phyloP scores from a whole-genome alignment of 2,329 filamentous ascomycete species.

The Penicillium sp. region DNA sequence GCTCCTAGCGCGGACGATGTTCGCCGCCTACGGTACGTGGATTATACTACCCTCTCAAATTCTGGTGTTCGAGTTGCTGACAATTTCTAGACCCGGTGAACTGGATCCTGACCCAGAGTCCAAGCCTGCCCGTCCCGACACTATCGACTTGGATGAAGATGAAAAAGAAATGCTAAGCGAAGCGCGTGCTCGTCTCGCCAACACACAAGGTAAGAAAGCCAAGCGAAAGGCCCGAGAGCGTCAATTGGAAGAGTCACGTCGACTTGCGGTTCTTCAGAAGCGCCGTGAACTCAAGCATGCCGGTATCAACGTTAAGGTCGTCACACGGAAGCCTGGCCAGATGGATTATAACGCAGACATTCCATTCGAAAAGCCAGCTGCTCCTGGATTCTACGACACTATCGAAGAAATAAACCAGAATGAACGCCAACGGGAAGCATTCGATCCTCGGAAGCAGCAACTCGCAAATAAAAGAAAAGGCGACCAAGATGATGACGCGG shows the following conservation, averaged over 20 bases:
- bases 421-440: conserved; percentile 77
- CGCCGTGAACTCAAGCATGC: conserved; percentile 94
- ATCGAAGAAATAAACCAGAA: conserved; percentile 76
- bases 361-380: conserved; percentile 90
- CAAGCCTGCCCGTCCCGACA: conserved; percentile 92
- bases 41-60: neutral
- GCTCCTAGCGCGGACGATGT: conserved; percentile 93
- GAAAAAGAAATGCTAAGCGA: conserved; percentile 99
- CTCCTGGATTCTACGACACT: conserved; percentile 90
- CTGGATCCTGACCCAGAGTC: conserved; percentile 96
- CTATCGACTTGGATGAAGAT: conserved; percentile 96
- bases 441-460: conserved; percentile 91
- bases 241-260: conserved; percentile 89
- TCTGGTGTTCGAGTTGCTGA: conserved; percentile 9
- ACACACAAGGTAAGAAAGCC: conserved; percentile 98
- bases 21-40: conserved; percentile 64
- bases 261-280: conserved; percentile 89
- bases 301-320: conserved; percentile 96
- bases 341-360: conserved; percentile 99
- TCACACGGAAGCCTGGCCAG: conserved; percentile 85
- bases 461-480: conserved; percentile 90
- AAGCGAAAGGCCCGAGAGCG: conserved; percentile 95
- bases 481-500: conserved; percentile 77
- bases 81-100: conserved; percentile 68
- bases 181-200: conserved; percentile 90